Evolutionary conservation across 495 filamentous ascomycete species (phyloP).

Genomic region (Aspergillus mulundensis): DNA sequence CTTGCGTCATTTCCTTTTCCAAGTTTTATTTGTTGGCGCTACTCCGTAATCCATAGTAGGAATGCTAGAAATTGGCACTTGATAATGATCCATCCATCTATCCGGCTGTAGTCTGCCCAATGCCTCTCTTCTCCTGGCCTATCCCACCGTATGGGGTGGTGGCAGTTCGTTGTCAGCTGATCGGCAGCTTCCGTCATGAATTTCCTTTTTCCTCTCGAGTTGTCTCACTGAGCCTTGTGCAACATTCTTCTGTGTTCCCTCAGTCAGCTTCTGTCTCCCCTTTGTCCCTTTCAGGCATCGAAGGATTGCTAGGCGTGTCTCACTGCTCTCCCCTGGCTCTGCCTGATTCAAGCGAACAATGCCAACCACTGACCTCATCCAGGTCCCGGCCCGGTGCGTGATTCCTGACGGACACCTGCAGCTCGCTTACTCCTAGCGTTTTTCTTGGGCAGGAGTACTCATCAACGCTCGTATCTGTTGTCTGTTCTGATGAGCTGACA

Average conservation of each 20-base stretch:
- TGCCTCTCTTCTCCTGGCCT: background rate
- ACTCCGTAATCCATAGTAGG: background rate
- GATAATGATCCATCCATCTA: background rate
- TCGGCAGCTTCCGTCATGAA: background rate
- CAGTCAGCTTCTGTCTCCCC: background rate
- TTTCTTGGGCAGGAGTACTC: constrained; percentile 6
- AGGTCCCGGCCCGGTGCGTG: constrained; percentile 19
- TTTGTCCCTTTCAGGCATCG: background rate
- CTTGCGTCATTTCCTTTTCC: background rate
- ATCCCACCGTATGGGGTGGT: background rate
- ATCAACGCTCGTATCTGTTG: constrained; percentile 10
- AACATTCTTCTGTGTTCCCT: background rate
- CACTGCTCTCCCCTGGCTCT: background rate
- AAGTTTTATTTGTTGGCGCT: background rate
- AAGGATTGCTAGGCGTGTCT: background rate
- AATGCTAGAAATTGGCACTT: background rate
- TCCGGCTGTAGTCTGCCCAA: background rate
- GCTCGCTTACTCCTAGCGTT: constrained; percentile 14
- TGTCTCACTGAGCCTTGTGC: constrained; percentile 7
- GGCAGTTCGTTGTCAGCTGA: background rate
- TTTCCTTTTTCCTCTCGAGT: constrained; percentile 1
- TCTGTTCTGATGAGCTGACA: background rate
- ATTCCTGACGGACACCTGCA: constrained; percentile 24
- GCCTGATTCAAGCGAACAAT: background rate
- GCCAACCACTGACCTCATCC: background rate